These are phyloP conservation scores for Thalassiosira oceanica DNA, from an alignment of 352 stramenopile genomes.

Conservation along the genomic window DNA sequence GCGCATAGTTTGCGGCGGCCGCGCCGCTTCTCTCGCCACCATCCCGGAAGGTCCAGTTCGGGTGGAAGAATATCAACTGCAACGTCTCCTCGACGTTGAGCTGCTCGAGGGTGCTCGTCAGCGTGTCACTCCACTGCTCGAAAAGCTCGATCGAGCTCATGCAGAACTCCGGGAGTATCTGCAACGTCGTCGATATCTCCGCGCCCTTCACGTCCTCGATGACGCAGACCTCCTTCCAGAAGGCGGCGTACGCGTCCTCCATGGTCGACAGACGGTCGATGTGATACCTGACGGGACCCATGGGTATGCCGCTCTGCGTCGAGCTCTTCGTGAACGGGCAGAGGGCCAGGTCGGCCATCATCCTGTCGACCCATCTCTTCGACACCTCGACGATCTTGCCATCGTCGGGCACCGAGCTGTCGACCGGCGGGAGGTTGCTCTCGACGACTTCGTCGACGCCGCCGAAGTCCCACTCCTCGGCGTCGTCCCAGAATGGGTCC, in stretches of 20 bases:
- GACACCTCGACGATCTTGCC: conserved; percentile 60
- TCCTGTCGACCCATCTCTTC: conserved; percentile 76
- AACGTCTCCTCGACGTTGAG: conserved; percentile 71
- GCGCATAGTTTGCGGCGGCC: conserved; percentile 83
- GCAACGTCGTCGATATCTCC: conserved; percentile 78
- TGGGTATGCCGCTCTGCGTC: conserved; percentile 77
- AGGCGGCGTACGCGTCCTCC: conserved; percentile 81
- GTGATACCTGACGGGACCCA: conserved; percentile 81
- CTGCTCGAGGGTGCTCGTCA: conserved; percentile 73
- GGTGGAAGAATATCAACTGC: conserved; percentile 89
- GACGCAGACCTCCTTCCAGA: conserved; percentile 78
- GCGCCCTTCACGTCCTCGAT: conserved; percentile 59
- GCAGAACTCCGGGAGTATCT: conserved; percentile 82
- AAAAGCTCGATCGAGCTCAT: conserved; percentile 83
- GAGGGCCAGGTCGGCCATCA: conserved; percentile 84
- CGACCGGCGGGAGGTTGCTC: conserved; percentile 48
- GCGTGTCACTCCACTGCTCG: conserved; percentile 79
- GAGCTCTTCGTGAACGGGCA: conserved; percentile 84
- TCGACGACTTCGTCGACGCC: conserved; percentile 50
- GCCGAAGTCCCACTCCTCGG: conserved; percentile 57
- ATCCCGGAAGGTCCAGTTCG: conserved; percentile 84
- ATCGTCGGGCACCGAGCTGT: conserved; percentile 69
- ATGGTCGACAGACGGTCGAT: conserved; percentile 69
- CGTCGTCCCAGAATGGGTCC: conserved; percentile 78
- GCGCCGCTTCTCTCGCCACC: conserved; percentile 64